Percentiles rank a stretch among this genome's conserved stretches.
These are phyloP conservation scores for Sporothrix globosa DNA, from an alignment of 2,329 filamentous ascomycete genomes.

Conservation along the genomic window DNA sequence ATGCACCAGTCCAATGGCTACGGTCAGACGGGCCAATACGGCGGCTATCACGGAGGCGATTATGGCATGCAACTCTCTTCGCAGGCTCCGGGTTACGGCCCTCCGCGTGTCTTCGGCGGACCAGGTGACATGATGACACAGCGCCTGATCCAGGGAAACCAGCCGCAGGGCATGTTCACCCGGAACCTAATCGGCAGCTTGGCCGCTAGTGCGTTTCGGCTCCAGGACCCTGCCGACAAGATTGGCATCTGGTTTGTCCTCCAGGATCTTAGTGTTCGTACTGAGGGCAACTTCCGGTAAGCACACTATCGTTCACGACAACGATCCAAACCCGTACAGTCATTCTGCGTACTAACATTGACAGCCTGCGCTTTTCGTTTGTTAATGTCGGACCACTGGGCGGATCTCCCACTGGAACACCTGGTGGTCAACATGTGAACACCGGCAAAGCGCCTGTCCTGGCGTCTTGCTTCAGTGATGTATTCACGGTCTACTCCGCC, in stretches of 20 bases:
- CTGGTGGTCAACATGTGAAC: slow-evolving; percentile 61
- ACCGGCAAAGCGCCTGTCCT: slow-evolving; percentile 78
- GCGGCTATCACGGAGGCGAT: slow-evolving; percentile 39
- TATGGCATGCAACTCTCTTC: slow-evolving; percentile 34
- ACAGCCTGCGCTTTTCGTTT: slow-evolving; percentile 70
- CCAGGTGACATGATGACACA: slow-evolving; percentile 44
- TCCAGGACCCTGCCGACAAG: slow-evolving; percentile 77
- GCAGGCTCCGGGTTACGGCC: slow-evolving; percentile 39
- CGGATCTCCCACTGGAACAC: slow-evolving; percentile 43
- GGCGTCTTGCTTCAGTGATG: slow-evolving; percentile 81
- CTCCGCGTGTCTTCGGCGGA: slow-evolving; percentile 39
- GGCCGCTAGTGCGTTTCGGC: slow-evolving; percentile 81
- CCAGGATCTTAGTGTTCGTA: slow-evolving; percentile 91
- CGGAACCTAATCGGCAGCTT: slow-evolving; percentile 92
- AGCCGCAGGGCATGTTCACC: slow-evolving; percentile 84
- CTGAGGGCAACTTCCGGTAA: slow-evolving; percentile 88
- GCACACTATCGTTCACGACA: slow-evolving; percentile 38
- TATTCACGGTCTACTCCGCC: slow-evolving; percentile 91
- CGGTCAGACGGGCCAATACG: slow-evolving; percentile 43
- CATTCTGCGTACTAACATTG: background rate
- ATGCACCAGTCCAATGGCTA: slow-evolving; percentile 42
- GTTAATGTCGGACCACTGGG: slow-evolving; percentile 73
- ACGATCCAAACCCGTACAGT: too few relatives aligned
- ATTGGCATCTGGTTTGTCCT: slow-evolving; percentile 96
- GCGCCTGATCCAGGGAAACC: slow-evolving; percentile 49